Conservation (phyloP, 192 early-diverging fungal species). For the Diversispora epigaea region DNA sequence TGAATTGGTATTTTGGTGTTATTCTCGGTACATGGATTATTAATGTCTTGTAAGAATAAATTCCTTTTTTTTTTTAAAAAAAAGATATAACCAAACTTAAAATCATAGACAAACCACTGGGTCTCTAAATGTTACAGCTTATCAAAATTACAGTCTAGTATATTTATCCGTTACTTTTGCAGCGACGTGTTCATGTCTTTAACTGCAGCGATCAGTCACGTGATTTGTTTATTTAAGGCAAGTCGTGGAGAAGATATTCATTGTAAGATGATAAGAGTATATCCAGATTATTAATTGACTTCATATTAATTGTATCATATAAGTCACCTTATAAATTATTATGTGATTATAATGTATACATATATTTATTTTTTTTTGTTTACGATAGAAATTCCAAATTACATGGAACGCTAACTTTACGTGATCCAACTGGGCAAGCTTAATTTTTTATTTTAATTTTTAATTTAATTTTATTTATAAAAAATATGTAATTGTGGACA, state of each 20-base stretch:
- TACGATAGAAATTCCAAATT: constrained; percentile 47
- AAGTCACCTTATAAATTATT: background rate
- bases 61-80: background rate
- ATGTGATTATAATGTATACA: too few relatives aligned
- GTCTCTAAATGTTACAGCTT: constrained; percentile 52
- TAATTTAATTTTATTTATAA: background rate
- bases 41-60: constrained; percentile 16
- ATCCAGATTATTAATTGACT: background rate
- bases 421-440: constrained; percentile 18
- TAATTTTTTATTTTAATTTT: background rate
- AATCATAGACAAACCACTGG: constrained; percentile 43
- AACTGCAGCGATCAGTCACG: constrained; percentile 58
- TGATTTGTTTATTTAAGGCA: constrained; percentile 44
- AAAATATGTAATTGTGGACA: background rate
- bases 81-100: constrained; percentile 53
- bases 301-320: background rate
- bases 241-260: constrained; percentile 26
- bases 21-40: constrained; percentile 42
- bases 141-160: constrained; percentile 55
- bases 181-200: constrained; percentile 60
- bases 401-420: constrained; percentile 46
- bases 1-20: constrained; percentile 65
- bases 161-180: constrained; percentile 62
- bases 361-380: background rate
- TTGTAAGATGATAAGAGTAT: constrained; percentile 21